These are phyloP conservation scores for Keithomyces neogunnii DNA, from an alignment of 2,329 filamentous ascomycete genomes.

Conservation along the genomic window DNA sequence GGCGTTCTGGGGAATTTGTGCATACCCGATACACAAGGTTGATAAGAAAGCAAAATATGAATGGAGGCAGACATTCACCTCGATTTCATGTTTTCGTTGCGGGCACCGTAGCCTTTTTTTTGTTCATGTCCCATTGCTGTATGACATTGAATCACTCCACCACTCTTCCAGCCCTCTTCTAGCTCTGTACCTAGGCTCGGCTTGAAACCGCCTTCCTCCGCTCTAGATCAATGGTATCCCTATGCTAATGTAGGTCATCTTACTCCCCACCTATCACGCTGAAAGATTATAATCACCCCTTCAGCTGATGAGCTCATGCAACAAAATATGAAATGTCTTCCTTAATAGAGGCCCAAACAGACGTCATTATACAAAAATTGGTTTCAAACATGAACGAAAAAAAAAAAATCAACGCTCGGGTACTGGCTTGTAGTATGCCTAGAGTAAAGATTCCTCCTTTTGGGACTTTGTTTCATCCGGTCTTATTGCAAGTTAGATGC, in stretches of 20 bases:
- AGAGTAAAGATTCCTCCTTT: not conserved
- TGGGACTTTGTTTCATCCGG: not conserved
- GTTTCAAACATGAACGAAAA: constrained; percentile 8
- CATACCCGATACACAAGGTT: constrained; percentile 3
- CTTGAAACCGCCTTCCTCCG: too few relatives aligned
- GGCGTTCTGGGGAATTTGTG: constrained; percentile 11
- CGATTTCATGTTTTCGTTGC: too few relatives aligned
- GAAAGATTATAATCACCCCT: too few relatives aligned
- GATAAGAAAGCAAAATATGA: not conserved
- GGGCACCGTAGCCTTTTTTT: too few relatives aligned
- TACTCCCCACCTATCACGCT: not conserved
- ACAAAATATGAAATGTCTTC: not conserved
- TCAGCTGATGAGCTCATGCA: not conserved
- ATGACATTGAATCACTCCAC: not conserved
- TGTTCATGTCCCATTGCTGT: not conserved
- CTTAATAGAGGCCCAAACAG: not conserved
- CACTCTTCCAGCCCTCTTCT: too few relatives aligned
- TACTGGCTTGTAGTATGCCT: constrained; percentile 1
- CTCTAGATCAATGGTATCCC: constrained; percentile 2
- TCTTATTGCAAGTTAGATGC: constrained; percentile 2
- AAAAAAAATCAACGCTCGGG: constrained; percentile 8
- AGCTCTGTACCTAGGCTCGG: too few relatives aligned
- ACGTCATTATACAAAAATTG: constrained; percentile 7
- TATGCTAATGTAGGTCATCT: not conserved
- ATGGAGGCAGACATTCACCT: not conserved